A percentile compares a stretch with the other conserved stretches of the same genome.
Conservation (phyloP, 805 yeast genomes). For the Candida pseudoglaebosa region DNA sequence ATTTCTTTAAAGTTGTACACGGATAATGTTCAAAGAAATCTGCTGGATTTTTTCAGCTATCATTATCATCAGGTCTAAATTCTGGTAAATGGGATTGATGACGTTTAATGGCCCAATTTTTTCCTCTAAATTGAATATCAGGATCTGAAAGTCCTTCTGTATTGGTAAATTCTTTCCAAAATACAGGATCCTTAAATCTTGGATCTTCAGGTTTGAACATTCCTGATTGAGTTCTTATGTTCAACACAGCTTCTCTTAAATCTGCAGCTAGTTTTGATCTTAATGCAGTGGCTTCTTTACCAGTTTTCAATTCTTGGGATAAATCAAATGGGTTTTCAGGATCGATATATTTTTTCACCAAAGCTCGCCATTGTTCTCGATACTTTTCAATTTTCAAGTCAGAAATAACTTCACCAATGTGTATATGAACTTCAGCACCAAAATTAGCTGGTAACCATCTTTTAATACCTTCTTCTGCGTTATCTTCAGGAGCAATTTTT, state of each 20-base stretch:
- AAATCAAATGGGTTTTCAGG: slow-evolving; percentile 53
- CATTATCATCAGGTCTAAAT: slow-evolving; percentile 10
- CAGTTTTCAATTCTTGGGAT: slow-evolving; percentile 56
- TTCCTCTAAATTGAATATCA: slow-evolving; percentile 67
- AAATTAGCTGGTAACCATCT: slow-evolving; percentile 59
- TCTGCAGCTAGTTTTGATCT: slow-evolving; percentile 69
- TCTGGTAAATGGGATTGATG: slow-evolving; percentile 51
- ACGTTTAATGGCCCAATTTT: slow-evolving; percentile 78
- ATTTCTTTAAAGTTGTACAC: too few species aligned
- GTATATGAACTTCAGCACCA: slow-evolving; percentile 64
- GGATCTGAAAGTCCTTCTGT: slow-evolving; percentile 67
- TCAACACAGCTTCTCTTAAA: slow-evolving; percentile 61
- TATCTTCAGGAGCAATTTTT: slow-evolving; percentile 75
- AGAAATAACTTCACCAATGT: slow-evolving; percentile 68
- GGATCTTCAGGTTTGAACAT: slow-evolving; percentile 60
- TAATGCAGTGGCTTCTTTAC: slow-evolving; percentile 59
- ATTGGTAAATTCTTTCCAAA: slow-evolving; percentile 69
- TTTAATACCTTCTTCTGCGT: slow-evolving; percentile 51
- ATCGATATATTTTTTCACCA: slow-evolving; percentile 54
- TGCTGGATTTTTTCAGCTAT: background rate
- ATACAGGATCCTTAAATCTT: slow-evolving; percentile 60
- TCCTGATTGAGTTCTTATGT: slow-evolving; percentile 35
- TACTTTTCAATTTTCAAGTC: slow-evolving; percentile 56
- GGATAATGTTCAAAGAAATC: too few species aligned
- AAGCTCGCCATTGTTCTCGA: slow-evolving; percentile 64